Evolutionary conservation across 2,329 filamentous ascomycete genomes (phyloP), one percentile per base, ranked within the genome.

Genomic region (Arthroderma sp.): DNA sequence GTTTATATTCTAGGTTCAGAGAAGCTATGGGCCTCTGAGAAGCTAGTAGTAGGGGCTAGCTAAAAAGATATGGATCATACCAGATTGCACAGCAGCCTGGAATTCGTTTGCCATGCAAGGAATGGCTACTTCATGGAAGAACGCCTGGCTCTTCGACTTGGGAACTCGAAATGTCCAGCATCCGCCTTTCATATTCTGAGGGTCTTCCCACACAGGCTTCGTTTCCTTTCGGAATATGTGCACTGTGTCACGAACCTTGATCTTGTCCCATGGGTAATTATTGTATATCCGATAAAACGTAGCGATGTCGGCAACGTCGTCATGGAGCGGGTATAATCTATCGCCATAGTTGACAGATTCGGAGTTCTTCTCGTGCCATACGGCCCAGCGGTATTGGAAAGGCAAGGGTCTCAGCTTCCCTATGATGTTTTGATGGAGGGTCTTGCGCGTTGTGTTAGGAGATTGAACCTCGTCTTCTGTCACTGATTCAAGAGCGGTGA

Each of bases 91-190:
- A 88, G 86, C 65, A 85, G 67, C 69, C 62, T 73, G 71, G 56
- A 74, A 67, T 61, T 74, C 70, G 64, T 68, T 71, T 39, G 68
- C 68, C 65, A 71, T 66, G 53, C 64, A 66, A 28, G 70, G 58
- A 55, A 71, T 68, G 13, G 65, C 64, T 59, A 70, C 64, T 58
- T 71, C 69, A 58, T 71, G 69, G 39, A 71, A 71, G 57, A 71
- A 71, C 2, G 63, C 85, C 2, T 83, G 81, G 2, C 77, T 79
- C 4, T 81, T 79, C 61, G 77, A 79, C 76, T 95, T 95, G 62
- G 85, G 84, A 47, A 96, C 85, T 54, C 91, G 84, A 73, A 97
- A 95, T 21, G 89, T 94, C 89, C 89, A 96, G 69, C 87, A 86
- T 54, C 91, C 91, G 55, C 91, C 91, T 61, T 84, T 79, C 59